phyloP scores from a whole-genome alignment of 768 basidiomycete genomes.

The Collybia nuda region DNA sequence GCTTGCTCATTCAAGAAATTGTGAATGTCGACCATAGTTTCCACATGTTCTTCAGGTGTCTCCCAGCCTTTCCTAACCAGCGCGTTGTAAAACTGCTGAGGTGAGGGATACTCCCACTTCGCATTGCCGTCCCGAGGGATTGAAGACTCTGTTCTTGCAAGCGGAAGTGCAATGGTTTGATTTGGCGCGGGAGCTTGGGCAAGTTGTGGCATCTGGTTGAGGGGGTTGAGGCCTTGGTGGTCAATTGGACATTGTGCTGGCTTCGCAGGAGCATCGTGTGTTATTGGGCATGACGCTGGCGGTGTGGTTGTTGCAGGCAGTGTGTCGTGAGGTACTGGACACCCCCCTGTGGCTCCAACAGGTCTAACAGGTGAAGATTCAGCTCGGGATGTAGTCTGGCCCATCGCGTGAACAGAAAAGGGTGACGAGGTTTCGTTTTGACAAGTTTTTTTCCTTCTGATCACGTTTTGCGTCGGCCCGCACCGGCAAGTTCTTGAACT shows the following conservation, averaged over 20 bases:
- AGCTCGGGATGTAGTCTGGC: slow-evolving; percentile 45
- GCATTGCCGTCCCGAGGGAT: slow-evolving; percentile 69
- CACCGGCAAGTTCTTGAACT: too few relatives aligned
- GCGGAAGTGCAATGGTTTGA: slow-evolving; percentile 64
- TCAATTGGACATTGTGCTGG: slow-evolving; percentile 64
- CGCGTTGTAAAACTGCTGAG: slow-evolving; percentile 98
- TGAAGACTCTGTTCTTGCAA: slow-evolving; percentile 73
- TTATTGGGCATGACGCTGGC: slow-evolving; percentile 40
- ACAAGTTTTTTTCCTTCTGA: too few relatives aligned
- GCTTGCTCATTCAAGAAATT: slow-evolving; percentile 97
- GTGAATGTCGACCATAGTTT: slow-evolving; percentile 97
- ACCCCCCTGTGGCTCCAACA: slow-evolving; percentile 25
- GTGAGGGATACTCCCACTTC: slow-evolving; percentile 94
- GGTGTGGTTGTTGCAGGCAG: slow-evolving; percentile 15
- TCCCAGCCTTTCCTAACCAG: slow-evolving; percentile 96
- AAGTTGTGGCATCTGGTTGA: slow-evolving; percentile 90
- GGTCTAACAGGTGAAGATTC: slow-evolving; percentile 14
- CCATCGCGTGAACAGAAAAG: slow-evolving; percentile 24
- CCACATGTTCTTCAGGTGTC: slow-evolving; percentile 93
- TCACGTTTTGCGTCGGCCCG: too few relatives aligned
- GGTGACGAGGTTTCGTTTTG: too few relatives aligned
- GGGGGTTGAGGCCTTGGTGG: slow-evolving; percentile 57
- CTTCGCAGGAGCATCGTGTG: slow-evolving; percentile 32
- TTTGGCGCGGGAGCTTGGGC: slow-evolving; percentile 63
- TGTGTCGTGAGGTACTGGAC: slow-evolving; percentile 40